Evolutionary conservation across 805 yeast species (phyloP).

Genomic region (Saccharomycopsis babjevae): DNA sequence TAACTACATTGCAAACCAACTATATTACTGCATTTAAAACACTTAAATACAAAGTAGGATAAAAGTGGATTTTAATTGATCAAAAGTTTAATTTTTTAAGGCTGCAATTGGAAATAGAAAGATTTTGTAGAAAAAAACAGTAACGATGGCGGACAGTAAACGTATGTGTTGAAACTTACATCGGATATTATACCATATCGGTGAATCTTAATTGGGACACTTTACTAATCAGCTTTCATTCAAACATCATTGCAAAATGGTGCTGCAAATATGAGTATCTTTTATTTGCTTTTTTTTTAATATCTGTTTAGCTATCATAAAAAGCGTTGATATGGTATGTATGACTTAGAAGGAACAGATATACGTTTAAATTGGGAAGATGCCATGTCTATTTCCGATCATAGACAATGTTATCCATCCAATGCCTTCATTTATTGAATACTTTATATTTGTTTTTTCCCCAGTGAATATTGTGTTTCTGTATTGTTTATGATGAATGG

Average conservation of each 20-base stretch:
- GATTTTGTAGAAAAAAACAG: background rate
- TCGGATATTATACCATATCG: too few species aligned
- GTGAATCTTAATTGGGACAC: too few species aligned
- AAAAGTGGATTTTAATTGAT: too few species aligned
- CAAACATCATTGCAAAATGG: background rate
- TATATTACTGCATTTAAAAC: too few species aligned
- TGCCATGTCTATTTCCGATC: too few species aligned
- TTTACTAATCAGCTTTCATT: background rate
- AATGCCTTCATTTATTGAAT: background rate
- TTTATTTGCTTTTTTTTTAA: background rate
- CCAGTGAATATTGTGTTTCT: background rate
- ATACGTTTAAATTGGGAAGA: too few species aligned
- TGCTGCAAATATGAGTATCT: background rate
- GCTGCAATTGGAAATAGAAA: too few species aligned
- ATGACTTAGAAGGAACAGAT: background rate
- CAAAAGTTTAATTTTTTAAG: too few species aligned
- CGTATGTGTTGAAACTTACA: background rate
- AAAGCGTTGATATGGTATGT: conserved; percentile 15
- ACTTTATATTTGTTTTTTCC: background rate
- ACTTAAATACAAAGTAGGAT: too few species aligned
- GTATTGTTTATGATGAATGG: background rate
- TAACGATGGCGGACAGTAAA: background rate
- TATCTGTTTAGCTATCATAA: conserved; percentile 4
- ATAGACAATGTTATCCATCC: background rate
- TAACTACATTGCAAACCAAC: too few species aligned